Percentiles rank a stretch among this genome's conserved stretches.
phyloP scores from a whole-genome alignment of 2,329 filamentous ascomycete species.

The Neopestalotiopsis sp. region DNA sequence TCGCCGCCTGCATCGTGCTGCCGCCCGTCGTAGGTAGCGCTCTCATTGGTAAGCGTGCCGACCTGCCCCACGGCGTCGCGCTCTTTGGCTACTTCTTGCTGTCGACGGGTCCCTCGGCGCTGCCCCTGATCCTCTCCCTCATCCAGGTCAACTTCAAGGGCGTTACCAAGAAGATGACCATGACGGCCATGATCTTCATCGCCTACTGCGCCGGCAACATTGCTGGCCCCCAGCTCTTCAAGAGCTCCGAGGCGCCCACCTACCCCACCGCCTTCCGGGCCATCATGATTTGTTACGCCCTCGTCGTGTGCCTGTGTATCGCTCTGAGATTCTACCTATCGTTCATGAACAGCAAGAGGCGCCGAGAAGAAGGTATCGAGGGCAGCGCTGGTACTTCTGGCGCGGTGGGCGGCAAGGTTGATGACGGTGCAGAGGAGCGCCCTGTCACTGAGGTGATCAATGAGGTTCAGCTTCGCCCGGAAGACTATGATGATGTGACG shows the following conservation, averaged over 20 bases:
- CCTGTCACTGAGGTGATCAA: conserved; percentile 38
- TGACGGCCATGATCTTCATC: conserved; percentile 60
- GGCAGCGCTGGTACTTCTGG: conserved; percentile 50
- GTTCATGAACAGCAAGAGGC: conserved; percentile 49
- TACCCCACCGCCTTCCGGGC: conserved; percentile 60
- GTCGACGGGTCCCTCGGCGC: conserved; percentile 56
- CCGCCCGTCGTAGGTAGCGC: conserved; percentile 59
- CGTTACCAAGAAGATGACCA: conserved; percentile 66
- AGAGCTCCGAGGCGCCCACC: conserved; percentile 51
- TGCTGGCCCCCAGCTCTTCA: conserved; percentile 61
- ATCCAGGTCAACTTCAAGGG: conserved; percentile 62
- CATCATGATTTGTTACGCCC: conserved; percentile 62
- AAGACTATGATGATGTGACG: conserved; percentile 62
- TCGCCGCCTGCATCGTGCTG: conserved; percentile 55
- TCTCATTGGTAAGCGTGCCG: conserved; percentile 54
- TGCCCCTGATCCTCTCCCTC: conserved; percentile 61
- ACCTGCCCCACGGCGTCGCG: conserved; percentile 48
- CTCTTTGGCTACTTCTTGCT: conserved; percentile 65
- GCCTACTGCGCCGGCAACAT: conserved; percentile 64
- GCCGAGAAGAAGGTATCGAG: conserved; percentile 48
- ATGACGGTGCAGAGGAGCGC: conserved; percentile 30
- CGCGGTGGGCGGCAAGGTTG: conserved; percentile 43
- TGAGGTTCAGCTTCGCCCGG: conserved; percentile 44
- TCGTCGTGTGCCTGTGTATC: conserved; percentile 51
- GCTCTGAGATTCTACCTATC: conserved; percentile 54